phyloP scores from a whole-genome alignment of 2,329 filamentous ascomycete genomes.

The Stemphylium lycopersici region DNA sequence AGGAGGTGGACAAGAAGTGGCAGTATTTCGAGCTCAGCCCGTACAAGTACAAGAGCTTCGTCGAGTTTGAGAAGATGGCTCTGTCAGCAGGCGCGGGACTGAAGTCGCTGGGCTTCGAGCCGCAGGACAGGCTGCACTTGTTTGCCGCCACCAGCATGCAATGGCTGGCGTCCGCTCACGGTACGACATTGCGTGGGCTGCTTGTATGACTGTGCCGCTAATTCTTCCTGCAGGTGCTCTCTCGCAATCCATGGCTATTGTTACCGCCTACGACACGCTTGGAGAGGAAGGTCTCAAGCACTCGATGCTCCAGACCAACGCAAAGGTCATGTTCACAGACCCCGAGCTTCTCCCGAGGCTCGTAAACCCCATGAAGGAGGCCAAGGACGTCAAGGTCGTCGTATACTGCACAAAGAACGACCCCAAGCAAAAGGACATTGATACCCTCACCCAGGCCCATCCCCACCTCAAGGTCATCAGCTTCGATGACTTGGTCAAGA shows the following conservation, averaged over 20 bases:
- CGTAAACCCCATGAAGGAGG: constrained; percentile 60
- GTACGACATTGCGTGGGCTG: constrained; percentile 43
- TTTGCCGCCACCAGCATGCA: constrained; percentile 81
- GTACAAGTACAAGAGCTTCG: constrained; percentile 78
- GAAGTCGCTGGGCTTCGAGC: constrained; percentile 73
- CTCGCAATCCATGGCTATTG: constrained; percentile 88
- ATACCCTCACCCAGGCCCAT: constrained; percentile 61
- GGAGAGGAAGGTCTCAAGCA: constrained; percentile 84
- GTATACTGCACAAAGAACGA: constrained; percentile 64
- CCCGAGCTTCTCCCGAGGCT: constrained; percentile 69
- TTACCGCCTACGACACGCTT: constrained; percentile 93
- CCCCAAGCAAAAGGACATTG: constrained; percentile 59
- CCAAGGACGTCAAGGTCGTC: constrained; percentile 62
- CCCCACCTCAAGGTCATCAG: constrained; percentile 60
- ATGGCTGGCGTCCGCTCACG: constrained; percentile 85
- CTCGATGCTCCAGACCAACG: constrained; percentile 80
- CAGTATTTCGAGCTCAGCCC: constrained; percentile 82
- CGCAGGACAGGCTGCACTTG: constrained; percentile 74
- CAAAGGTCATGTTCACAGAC: constrained; percentile 85
- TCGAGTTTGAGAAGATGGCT: constrained; percentile 75
- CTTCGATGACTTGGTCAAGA: constrained; percentile 61
- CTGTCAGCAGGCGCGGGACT: constrained; percentile 75
- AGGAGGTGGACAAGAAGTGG: constrained; percentile 89
- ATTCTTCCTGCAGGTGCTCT: constrained; percentile 58
- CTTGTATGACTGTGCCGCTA: constrained; percentile 4